phyloP scores from a whole-genome alignment of 495 filamentous ascomycete genomes.

The Hypoxylon lienhwacheense region DNA sequence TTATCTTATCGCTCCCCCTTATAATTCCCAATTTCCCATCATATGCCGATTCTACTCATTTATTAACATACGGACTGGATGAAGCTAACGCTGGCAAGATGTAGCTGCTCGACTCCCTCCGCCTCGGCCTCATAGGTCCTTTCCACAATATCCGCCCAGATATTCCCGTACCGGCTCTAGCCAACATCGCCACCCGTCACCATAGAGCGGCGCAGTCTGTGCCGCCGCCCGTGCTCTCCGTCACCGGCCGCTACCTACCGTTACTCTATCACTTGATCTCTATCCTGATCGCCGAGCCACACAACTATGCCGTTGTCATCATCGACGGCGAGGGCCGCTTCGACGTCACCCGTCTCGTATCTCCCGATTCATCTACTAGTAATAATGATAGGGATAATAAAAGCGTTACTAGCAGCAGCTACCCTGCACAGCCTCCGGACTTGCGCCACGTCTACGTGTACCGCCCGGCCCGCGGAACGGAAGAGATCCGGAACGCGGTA shows the following conservation, averaged over 20 bases:
- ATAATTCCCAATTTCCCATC: neutral
- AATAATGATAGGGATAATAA: conserved; percentile 2
- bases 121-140: conserved; percentile 41
- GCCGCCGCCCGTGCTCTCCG: conserved; percentile 38
- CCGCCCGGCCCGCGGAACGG: conserved; percentile 32
- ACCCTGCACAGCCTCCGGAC: conserved; percentile 30
- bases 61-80: neutral
- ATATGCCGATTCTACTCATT: neutral
- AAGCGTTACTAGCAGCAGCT: conserved; percentile 7
- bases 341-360: conserved; percentile 57
- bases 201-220: conserved; percentile 42
- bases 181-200: conserved; percentile 44
- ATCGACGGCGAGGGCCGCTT: conserved; percentile 73
- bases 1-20: conserved; percentile 37
- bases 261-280: conserved; percentile 67
- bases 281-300: conserved; percentile 57
- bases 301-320: conserved; percentile 62
- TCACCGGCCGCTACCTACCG: conserved; percentile 60
- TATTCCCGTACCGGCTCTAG: conserved; percentile 48
- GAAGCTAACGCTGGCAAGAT: neutral
- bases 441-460: conserved; percentile 49
- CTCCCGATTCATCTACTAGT: conserved; percentile 28
- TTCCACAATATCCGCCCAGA: conserved; percentile 19
- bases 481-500: conserved; percentile 36
- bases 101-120: conserved; percentile 52